Percentiles rank a stretch among this genome's conserved stretches.
Evolutionary conservation across 805 yeast genomes (phyloP).

Genomic region (Ogataea nonfermentans): DNA sequence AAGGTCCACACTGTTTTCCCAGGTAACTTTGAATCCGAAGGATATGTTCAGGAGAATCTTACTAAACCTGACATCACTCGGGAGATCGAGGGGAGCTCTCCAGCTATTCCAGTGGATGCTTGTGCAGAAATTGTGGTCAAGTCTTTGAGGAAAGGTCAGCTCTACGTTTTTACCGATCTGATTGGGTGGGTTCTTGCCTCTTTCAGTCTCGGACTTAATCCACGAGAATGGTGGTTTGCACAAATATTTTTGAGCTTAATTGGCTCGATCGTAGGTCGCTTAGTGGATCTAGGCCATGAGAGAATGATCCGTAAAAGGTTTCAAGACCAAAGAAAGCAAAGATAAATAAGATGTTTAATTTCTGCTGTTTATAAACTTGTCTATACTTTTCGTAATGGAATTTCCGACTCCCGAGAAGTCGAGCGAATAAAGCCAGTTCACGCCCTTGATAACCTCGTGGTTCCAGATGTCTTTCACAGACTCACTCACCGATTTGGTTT

Average conservation of each 20-base stretch:
- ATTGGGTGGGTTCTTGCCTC: conserved; percentile 80
- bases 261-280: conserved; percentile 56
- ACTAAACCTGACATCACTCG: conserved; percentile 86
- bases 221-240: conserved; percentile 56
- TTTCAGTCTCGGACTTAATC: conserved; percentile 65
- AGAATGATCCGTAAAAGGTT: conserved; percentile 52
- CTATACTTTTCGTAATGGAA: conserved; percentile 14
- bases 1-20: conserved; percentile 77
- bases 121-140: conserved; percentile 63
- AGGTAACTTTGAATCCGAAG: conserved; percentile 89
- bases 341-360: conserved; percentile 7
- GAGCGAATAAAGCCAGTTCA: conserved; percentile 57
- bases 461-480: conserved; percentile 80
- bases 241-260: conserved; percentile 49
- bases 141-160: conserved; percentile 60
- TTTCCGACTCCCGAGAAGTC: conserved; percentile 21
- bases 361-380: conserved; percentile 13
- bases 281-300: conserved; percentile 50
- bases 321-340: conserved; percentile 25
- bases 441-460: conserved; percentile 61
- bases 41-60: conserved; percentile 72
- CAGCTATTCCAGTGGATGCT: conserved; percentile 60
- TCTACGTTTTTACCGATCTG: conserved; percentile 75
- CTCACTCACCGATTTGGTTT: conserved; percentile 50
- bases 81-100: conserved; percentile 80